A percentile compares a stretch with the other conserved stretches of the same genome.
phyloP scores from a whole-genome alignment of 2,329 filamentous ascomycete species.

The Curvularia sp. region DNA sequence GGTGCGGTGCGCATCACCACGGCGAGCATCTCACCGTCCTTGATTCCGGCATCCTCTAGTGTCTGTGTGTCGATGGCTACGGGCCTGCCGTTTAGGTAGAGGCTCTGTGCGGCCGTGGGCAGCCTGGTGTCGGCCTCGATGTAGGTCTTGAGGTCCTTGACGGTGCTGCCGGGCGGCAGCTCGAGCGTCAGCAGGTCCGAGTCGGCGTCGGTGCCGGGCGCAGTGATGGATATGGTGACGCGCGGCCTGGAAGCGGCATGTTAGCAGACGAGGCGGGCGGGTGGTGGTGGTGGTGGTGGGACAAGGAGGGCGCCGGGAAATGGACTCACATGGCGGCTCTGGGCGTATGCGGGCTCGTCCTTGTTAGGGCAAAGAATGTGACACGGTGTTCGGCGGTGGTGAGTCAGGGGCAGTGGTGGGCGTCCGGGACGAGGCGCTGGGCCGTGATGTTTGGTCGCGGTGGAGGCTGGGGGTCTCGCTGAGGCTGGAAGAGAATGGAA shows the following conservation, averaged over 20 bases:
- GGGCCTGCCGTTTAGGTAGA: conserved; percentile 88
- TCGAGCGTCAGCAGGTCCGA: conserved; percentile 82
- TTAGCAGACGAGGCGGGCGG: conserved; percentile 35
- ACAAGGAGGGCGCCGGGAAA: conserved; percentile 44
- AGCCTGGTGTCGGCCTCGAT: conserved; percentile 84
- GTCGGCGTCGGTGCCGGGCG: conserved; percentile 70
- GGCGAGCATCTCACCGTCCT: conserved; percentile 90
- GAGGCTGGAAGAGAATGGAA: conserved; percentile 42
- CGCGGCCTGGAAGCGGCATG: conserved; percentile 65
- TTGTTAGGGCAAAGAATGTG: conserved; percentile 43
- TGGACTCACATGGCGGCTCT: conserved; percentile 45
- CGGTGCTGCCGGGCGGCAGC: conserved; percentile 79
- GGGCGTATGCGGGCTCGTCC: conserved; percentile 38
- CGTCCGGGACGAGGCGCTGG: conserved; percentile 25
- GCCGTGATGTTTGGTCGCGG: conserved; percentile 10
- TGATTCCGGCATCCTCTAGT: conserved; percentile 79
- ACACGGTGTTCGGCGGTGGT: conserved; percentile 4
- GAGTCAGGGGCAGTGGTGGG: conserved; percentile 5
- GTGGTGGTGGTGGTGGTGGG: conserved; percentile 31
- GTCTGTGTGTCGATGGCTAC: conserved; percentile 80
- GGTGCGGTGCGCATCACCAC: conserved; percentile 68
- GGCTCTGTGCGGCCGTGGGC: conserved; percentile 74
- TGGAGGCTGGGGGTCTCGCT: conserved; percentile 1
- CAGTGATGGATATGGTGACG: conserved; percentile 85
- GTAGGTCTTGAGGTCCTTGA: conserved; percentile 85